phyloP scores from a whole-genome alignment of 495 filamentous ascomycete species.

The Apodospora peruviana region DNA sequence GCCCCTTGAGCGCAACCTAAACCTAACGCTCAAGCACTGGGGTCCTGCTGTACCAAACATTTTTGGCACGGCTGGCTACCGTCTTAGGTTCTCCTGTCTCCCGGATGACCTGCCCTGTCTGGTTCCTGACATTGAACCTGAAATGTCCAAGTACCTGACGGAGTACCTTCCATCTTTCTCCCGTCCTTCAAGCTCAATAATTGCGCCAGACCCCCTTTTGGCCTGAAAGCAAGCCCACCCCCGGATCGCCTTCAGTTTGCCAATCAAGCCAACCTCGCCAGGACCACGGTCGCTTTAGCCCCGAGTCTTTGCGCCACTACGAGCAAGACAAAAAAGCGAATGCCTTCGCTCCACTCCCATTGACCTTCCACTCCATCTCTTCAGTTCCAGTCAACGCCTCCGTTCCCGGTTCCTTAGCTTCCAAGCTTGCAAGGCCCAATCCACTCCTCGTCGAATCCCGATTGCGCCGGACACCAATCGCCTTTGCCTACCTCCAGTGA shows the following conservation, averaged over 20 bases:
- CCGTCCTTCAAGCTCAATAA: constrained; percentile 1
- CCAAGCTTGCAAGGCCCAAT: neutral
- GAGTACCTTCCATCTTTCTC: neutral
- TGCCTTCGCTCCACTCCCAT: constrained; percentile 13
- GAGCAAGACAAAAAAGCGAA: constrained; percentile 20
- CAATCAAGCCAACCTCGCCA: constrained; percentile 7
- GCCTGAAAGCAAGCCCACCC: constrained; percentile 2
- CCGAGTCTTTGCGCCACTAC: constrained; percentile 28
- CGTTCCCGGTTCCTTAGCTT: neutral
- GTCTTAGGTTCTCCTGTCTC: constrained; percentile 1
- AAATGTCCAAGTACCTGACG: neutral
- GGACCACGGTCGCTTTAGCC: constrained; percentile 15
- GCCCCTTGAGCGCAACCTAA: no score
- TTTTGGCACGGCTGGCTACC: constrained; percentile 21
- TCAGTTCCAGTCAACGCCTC: neutral
- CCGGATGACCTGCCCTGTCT: neutral
- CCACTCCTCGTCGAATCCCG: neutral
- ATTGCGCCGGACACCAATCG: neutral
- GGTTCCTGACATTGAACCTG: no score
- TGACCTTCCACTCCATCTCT: neutral
- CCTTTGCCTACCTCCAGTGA: neutral
- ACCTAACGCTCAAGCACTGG: no score
- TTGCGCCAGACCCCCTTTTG: constrained; percentile 7
- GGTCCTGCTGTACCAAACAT: constrained; percentile 1
- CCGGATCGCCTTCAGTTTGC: constrained; percentile 4